Evolutionary conservation across 2,329 filamentous ascomycete species (phyloP).

Genomic region (Microcyclosporella mali): DNA sequence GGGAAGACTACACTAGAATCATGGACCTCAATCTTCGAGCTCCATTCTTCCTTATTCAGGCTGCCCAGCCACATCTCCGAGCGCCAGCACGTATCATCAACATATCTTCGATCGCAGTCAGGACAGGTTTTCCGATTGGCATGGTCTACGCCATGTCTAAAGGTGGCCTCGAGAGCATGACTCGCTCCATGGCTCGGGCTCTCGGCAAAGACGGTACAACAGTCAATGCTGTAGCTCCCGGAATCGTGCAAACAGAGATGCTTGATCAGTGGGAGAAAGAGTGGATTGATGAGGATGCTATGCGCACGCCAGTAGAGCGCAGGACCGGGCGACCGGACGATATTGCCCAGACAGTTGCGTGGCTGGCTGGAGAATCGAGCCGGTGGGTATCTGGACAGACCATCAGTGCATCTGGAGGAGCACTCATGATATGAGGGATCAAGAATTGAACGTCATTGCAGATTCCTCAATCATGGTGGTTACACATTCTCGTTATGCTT

Average conservation of each 20-base stretch:
- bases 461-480: too few species aligned
- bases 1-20: constrained; percentile 47
- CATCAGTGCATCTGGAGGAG: constrained; percentile 48
- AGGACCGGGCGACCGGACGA: constrained; percentile 48
- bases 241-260: constrained; percentile 53
- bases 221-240: constrained; percentile 54
- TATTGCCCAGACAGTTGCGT: constrained; percentile 50
- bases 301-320: constrained; percentile 45
- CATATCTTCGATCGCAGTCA: constrained; percentile 49
- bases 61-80: constrained; percentile 46
- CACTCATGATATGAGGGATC: constrained; percentile 6
- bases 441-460: too few species aligned
- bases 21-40: constrained; percentile 54
- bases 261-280: constrained; percentile 36
- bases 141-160: constrained; percentile 52
- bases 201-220: constrained; percentile 51
- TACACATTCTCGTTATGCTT: too few species aligned
- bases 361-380: constrained; percentile 39
- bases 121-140: constrained; percentile 40
- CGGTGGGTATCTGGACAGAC: constrained; percentile 37
- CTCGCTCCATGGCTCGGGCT: constrained; percentile 52
- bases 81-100: constrained; percentile 50
- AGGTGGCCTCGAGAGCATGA: constrained; percentile 54
- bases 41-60: constrained; percentile 47
- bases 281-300: constrained; percentile 45